phyloP scores from a whole-genome alignment of 1,284 basidiomycete genomes.

The Rhizopogon hawkerae region DNA sequence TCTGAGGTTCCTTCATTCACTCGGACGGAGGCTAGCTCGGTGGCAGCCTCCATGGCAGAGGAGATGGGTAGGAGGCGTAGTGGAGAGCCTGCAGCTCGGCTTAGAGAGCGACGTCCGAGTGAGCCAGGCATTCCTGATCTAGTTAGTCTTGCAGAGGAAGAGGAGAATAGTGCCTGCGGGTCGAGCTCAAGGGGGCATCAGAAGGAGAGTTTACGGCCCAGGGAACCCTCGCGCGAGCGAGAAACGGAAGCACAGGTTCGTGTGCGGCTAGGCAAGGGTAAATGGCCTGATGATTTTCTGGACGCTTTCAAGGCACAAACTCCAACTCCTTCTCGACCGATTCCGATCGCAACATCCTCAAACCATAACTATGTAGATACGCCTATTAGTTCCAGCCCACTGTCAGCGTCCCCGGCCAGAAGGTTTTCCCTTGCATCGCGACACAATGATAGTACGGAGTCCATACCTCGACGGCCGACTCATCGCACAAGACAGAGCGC shows the following conservation, averaged over 20 bases:
- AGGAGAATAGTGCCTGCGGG: constrained; percentile 46
- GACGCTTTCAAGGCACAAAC: constrained; percentile 41
- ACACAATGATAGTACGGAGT: constrained; percentile 40
- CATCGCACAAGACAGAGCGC: constrained; percentile 57
- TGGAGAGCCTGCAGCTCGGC: constrained; percentile 26
- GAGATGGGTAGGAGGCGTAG: constrained; percentile 36
- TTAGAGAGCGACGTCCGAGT: constrained; percentile 52
- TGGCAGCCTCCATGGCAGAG: constrained; percentile 37
- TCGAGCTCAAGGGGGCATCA: constrained; percentile 28
- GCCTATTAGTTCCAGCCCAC: constrained; percentile 26
- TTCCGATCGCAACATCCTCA: constrained; percentile 24
- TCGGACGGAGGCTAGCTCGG: constrained; percentile 50
- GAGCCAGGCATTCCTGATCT: constrained; percentile 54
- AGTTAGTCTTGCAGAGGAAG: constrained; percentile 63
- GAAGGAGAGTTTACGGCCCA: constrained; percentile 18
- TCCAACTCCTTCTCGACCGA: constrained; percentile 24
- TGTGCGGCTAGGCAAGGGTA: constrained; percentile 64
- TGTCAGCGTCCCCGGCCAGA: constrained; percentile 46
- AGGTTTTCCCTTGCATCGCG: constrained; percentile 45
- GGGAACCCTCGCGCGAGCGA: constrained; percentile 10
- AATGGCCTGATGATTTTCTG: constrained; percentile 76
- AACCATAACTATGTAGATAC: constrained; percentile 15
- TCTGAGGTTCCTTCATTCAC: constrained; percentile 52
- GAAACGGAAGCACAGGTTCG: constrained; percentile 30
- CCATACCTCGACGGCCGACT: constrained; percentile 44